These are phyloP conservation scores for Xanthoceras sorbifolium DNA, from an alignment of 345 rosid species.

Conservation along the genomic window DNA sequence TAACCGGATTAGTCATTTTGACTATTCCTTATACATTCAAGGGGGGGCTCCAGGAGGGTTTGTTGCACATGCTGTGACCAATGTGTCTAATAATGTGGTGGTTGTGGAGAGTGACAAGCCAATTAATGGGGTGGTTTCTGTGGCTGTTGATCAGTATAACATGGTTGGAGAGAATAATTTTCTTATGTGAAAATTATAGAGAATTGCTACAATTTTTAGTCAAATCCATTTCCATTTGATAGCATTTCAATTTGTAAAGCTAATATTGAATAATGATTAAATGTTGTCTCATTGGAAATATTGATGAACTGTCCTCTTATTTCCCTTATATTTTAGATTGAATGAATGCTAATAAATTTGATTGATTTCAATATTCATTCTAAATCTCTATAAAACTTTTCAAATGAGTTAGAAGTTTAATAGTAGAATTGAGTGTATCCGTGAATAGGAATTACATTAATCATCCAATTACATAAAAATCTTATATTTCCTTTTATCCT, in stretches of 20 bases:
- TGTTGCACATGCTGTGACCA: constrained; percentile 46
- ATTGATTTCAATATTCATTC: not conserved
- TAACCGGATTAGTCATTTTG: constrained; percentile 53
- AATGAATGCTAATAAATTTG: not conserved
- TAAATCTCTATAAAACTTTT: too few species aligned
- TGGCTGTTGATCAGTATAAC: constrained; percentile 59
- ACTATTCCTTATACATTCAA: constrained; percentile 45
- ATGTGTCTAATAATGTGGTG: constrained; percentile 52
- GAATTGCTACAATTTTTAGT: not conserved
- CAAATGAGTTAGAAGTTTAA: too few species aligned
- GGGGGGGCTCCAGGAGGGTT: constrained; percentile 21
- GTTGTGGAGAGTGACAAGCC: constrained; percentile 59
- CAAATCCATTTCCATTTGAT: too few species aligned
- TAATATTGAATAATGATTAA: not conserved
- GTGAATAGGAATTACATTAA: too few species aligned
- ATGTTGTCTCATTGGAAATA: not conserved
- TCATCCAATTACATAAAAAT: too few species aligned
- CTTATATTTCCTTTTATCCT: too few species aligned
- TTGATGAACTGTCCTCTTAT: not conserved
- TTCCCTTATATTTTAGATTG: not conserved
- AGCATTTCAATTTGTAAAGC: too few species aligned
- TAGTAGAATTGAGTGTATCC: too few species aligned
- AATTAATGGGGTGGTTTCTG: constrained; percentile 54
- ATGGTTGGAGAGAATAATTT: constrained; percentile 24
- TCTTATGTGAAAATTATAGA: constrained; percentile 7